Evolutionary conservation across 169 alveolate species (phyloP).

Genomic region (Theileria equi): DNA sequence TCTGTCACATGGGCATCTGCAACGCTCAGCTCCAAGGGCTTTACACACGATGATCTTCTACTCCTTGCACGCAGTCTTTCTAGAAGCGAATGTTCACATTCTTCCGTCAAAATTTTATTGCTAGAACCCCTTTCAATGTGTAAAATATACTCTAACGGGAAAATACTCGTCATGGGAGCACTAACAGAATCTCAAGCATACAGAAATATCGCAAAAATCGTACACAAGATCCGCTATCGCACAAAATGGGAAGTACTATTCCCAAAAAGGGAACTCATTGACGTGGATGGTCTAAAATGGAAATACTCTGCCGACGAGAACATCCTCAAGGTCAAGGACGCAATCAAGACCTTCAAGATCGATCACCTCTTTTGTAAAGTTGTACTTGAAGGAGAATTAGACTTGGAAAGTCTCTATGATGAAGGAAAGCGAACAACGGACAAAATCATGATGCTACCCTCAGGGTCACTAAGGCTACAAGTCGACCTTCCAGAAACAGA

Average conservation of each 20-base stretch:
- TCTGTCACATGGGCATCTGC: constrained; percentile 61
- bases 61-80: constrained; percentile 53
- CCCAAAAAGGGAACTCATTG: neutral
- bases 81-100: constrained; percentile 36
- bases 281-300: constrained; percentile 56
- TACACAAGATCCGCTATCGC: constrained; percentile 34
- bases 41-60: constrained; percentile 39
- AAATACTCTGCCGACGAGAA: constrained; percentile 14
- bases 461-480: constrained; percentile 32
- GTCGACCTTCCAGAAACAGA: constrained; percentile 12
- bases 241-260: constrained; percentile 51
- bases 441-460: constrained; percentile 21
- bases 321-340: constrained; percentile 32
- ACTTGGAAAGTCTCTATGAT: constrained; percentile 6
- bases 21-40: constrained; percentile 21
- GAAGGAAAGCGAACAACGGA: constrained; percentile 9
- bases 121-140: constrained; percentile 35
- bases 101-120: constrained; percentile 29
- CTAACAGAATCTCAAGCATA: constrained; percentile 48
- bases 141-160: constrained; percentile 58
- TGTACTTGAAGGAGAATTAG: constrained; percentile 28
- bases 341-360: constrained; percentile 21
- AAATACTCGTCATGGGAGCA: constrained; percentile 46
- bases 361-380: constrained; percentile 54
- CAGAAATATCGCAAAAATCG: constrained; percentile 21